phyloP scores from a whole-genome alignment of 2,329 filamentous ascomycete genomes.

The Stemphylium beticola region DNA sequence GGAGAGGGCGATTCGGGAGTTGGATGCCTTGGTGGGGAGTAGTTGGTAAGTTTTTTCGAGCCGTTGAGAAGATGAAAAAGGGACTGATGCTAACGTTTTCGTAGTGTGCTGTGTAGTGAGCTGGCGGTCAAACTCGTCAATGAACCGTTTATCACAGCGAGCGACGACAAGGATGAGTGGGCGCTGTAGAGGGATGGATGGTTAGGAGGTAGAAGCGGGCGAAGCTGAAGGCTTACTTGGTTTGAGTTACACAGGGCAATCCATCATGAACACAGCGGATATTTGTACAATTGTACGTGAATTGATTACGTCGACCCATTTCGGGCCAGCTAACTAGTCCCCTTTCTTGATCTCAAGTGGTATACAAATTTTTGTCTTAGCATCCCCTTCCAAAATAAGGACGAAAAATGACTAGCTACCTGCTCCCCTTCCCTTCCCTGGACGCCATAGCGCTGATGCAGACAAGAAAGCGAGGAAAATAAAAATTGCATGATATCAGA shows the following conservation, averaged over 20 bases:
- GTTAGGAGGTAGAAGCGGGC: too few relatives aligned
- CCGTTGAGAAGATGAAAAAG: too few relatives aligned
- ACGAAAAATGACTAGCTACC: background rate
- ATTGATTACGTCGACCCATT: background rate
- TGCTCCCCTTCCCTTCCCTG: background rate
- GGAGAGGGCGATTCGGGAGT: slow-evolving; percentile 82
- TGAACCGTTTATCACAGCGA: slow-evolving; percentile 81
- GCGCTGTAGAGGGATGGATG: slow-evolving; percentile 50
- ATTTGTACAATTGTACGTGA: too few relatives aligned
- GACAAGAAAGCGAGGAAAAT: background rate
- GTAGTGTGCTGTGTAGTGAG: slow-evolving; percentile 89
- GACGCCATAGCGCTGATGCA: slow-evolving; percentile 35
- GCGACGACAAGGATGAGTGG: slow-evolving; percentile 83
- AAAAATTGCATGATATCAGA: background rate
- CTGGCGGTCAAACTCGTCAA: slow-evolving; percentile 93
- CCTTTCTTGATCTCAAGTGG: background rate
- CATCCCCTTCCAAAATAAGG: background rate
- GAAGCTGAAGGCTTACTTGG: too few relatives aligned
- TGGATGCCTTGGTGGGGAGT: slow-evolving; percentile 89
- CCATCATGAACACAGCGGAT: background rate
- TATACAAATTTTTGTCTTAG: slow-evolving; percentile 6
- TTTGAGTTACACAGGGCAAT: too few relatives aligned
- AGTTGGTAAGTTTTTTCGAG: slow-evolving; percentile 74
- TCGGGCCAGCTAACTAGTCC: too few relatives aligned
- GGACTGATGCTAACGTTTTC: slow-evolving; percentile 22